phyloP scores from a whole-genome alignment of 768 basidiomycete species.

The Gymnopilus dilepis region DNA sequence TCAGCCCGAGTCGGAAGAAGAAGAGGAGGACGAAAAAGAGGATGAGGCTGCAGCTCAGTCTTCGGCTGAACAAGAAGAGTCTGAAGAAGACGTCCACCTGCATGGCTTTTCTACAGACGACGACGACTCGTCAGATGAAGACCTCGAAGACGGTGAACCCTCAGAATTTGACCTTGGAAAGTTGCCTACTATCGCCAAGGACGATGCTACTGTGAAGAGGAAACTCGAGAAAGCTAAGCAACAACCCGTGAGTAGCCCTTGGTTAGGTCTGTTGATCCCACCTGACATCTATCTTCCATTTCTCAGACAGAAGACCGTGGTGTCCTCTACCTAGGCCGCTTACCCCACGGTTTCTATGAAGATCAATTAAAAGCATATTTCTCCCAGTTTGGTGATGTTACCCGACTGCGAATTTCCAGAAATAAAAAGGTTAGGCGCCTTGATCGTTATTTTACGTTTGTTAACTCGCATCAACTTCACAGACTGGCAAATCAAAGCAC shows the following conservation, averaged over 20 bases:
- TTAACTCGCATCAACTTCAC: too few species aligned
- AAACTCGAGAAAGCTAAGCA: constrained; percentile 64
- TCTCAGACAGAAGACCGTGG: constrained; percentile 67
- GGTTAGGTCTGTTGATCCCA: too few species aligned
- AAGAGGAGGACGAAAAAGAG: constrained; percentile 21
- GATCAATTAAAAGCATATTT: constrained; percentile 93
- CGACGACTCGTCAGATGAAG: constrained; percentile 78
- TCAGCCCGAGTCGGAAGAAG: constrained; percentile 25
- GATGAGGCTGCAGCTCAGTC: constrained; percentile 19
- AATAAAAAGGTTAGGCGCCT: constrained; percentile 80
- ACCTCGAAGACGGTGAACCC: constrained; percentile 54
- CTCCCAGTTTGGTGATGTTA: constrained; percentile 91
- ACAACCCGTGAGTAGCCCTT: constrained; percentile 68
- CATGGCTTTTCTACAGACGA: constrained; percentile 82
- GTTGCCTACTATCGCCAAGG: constrained; percentile 88
- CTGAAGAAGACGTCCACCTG: constrained; percentile 47
- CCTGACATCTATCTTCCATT: constrained; percentile 7
- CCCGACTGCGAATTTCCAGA: constrained; percentile 86
- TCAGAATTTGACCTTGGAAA: constrained; percentile 67
- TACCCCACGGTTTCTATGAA: constrained; percentile 98
- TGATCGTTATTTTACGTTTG: neutral
- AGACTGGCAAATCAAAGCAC: constrained; percentile 97
- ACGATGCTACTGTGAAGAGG: constrained; percentile 78
- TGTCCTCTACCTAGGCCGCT: constrained; percentile 85
- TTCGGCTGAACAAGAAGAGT: constrained; percentile 21